Evolutionary conservation across 2,329 filamentous ascomycete genomes (phyloP).

Genomic region (Cytospora chrysosperma): DNA sequence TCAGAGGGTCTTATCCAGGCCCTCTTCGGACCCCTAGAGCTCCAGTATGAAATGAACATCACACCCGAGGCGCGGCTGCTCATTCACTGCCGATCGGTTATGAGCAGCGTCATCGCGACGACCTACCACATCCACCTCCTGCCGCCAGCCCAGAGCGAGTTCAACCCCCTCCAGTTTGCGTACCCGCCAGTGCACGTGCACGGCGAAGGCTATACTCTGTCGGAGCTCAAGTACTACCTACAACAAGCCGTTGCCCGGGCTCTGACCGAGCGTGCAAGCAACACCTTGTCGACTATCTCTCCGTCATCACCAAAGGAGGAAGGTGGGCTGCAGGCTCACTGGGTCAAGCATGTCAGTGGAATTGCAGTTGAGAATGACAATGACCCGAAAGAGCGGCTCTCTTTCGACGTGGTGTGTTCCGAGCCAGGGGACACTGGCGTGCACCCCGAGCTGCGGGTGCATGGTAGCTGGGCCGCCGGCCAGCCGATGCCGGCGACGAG

Average conservation of each 20-base stretch:
- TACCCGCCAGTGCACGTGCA: slow-evolving; percentile 42
- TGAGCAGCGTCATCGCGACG: slow-evolving; percentile 44
- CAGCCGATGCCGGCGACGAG: slow-evolving; percentile 7
- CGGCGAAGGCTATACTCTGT: slow-evolving; percentile 45
- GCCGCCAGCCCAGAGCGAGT: slow-evolving; percentile 30
- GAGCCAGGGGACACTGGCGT: neutral
- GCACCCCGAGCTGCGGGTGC: slow-evolving; percentile 22
- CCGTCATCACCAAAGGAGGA: slow-evolving; percentile 7
- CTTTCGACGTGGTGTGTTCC: slow-evolving; percentile 19
- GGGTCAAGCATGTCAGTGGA: slow-evolving; percentile 35
- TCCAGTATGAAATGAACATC: slow-evolving; percentile 46
- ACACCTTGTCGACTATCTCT: slow-evolving; percentile 30
- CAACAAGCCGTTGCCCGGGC: slow-evolving; percentile 42
- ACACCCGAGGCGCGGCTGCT: slow-evolving; percentile 43
- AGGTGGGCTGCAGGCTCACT: slow-evolving; percentile 24
- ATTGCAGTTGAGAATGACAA: slow-evolving; percentile 25
- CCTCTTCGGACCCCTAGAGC: slow-evolving; percentile 42
- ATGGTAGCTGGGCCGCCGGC: slow-evolving; percentile 21
- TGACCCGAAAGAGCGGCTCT: slow-evolving; percentile 11
- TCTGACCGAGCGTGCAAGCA: slow-evolving; percentile 36
- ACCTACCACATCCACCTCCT: slow-evolving; percentile 44
- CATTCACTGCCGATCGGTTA: slow-evolving; percentile 45
- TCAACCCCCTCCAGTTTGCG: slow-evolving; percentile 36
- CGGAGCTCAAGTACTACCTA: slow-evolving; percentile 47
- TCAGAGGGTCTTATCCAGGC: slow-evolving; percentile 47